A percentile compares a stretch with the other conserved stretches of the same genome.
phyloP scores from a whole-genome alignment of 768 basidiomycete genomes.

The Lyophyllum decastes region DNA sequence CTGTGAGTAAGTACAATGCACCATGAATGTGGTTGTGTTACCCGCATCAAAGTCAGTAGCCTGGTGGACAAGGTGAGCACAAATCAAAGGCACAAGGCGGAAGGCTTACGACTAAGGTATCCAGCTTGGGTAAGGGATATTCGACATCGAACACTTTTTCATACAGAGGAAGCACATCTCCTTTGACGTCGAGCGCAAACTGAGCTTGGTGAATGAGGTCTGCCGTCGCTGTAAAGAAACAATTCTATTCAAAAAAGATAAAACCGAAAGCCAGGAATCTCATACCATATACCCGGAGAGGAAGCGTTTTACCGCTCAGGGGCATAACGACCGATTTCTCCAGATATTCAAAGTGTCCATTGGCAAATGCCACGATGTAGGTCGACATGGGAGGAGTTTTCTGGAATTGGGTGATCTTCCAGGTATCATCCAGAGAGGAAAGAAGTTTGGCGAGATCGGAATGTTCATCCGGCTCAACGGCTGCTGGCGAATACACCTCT shows the following conservation, averaged over 20 bases:
- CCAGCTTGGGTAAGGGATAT: constrained; percentile 92
- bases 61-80: constrained; percentile 24
- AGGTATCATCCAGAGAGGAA: constrained; percentile 45
- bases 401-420: constrained; percentile 84
- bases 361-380: constrained; percentile 88
- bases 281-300: constrained; percentile 82
- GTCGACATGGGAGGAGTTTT: constrained; percentile 86
- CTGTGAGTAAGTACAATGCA: constrained; percentile 9
- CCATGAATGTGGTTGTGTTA: constrained; percentile 17
- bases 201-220: constrained; percentile 83
- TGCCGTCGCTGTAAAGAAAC: constrained; percentile 57
- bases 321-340: constrained; percentile 80
- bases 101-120: constrained; percentile 76
- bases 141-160: constrained; percentile 91
- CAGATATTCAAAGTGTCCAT: constrained; percentile 73
- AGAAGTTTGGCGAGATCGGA: constrained; percentile 42
- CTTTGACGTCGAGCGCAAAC: constrained; percentile 88
- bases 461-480: constrained; percentile 23
- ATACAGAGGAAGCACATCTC: constrained; percentile 81
- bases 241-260: not conserved
- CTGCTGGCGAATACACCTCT: constrained; percentile 38
- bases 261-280: not conserved
- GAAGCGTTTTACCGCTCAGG: constrained; percentile 76
- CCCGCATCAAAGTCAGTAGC: constrained; percentile 90
- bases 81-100: not conserved